phyloP scores from a whole-genome alignment of 805 yeast genomes.

The Jamesozyma rosinii region DNA sequence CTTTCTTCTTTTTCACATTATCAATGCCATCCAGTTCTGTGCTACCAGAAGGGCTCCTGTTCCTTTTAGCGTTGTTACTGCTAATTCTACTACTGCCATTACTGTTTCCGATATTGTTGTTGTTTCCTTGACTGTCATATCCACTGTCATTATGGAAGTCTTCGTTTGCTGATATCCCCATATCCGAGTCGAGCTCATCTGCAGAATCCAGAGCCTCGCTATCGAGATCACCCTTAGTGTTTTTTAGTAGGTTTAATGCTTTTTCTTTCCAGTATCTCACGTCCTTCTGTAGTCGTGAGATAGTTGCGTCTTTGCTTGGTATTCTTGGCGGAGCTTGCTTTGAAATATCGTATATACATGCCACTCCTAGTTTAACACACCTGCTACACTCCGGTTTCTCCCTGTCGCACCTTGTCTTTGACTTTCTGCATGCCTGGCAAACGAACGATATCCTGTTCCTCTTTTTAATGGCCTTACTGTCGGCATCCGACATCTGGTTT shows the following conservation, averaged over 20 bases:
- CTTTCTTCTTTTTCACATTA: neutral
- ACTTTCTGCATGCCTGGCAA: slow-evolving; percentile 28
- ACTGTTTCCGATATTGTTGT: neutral
- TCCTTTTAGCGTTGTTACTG: neutral
- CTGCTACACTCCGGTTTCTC: slow-evolving; percentile 27
- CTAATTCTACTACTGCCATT: neutral
- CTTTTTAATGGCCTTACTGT: slow-evolving; percentile 7
- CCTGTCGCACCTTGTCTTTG: slow-evolving; percentile 30
- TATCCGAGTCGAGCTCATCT: neutral
- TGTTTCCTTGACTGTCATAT: neutral
- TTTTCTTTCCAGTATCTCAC: slow-evolving; percentile 26
- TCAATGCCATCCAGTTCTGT: neutral
- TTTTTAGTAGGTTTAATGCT: slow-evolving; percentile 13
- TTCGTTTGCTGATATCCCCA: neutral
- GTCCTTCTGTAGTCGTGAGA: slow-evolving; percentile 26
- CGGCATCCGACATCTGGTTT: neutral
- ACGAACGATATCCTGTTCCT: slow-evolving; percentile 30
- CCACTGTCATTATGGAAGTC: neutral
- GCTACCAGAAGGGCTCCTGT: neutral
- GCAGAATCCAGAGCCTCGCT: neutral
- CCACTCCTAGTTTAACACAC: slow-evolving; percentile 21
- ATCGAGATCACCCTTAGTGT: neutral
- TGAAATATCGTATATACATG: slow-evolving; percentile 28
- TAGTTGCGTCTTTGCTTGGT: slow-evolving; percentile 30
- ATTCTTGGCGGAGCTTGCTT: slow-evolving; percentile 28